Percentiles rank a stretch among this genome's conserved stretches.
Conservation (phyloP, 805 yeast species). For the Ogataea thermomethanolica region DNA sequence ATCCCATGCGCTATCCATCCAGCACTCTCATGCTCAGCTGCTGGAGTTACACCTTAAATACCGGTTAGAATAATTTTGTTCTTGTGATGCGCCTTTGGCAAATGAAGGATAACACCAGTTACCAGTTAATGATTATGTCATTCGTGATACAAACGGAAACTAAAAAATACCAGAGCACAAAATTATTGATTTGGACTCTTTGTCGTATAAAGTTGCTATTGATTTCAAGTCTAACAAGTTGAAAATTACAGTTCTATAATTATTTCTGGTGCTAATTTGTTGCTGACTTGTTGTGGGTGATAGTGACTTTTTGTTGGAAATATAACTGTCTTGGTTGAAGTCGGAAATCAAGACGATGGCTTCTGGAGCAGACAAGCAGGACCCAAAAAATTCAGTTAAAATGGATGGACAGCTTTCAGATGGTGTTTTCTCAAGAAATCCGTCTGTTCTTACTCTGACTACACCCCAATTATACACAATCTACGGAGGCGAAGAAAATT, state of each 20-base stretch:
- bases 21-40: too few species aligned
- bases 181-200: background rate
- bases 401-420: conserved; percentile 1
- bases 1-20: too few species aligned
- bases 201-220: too few species aligned
- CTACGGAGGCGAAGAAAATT: conserved; percentile 24
- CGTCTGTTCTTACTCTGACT: conserved; percentile 24
- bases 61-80: too few species aligned
- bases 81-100: too few species aligned
- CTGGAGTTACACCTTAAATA: too few species aligned
- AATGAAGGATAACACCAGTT: background rate
- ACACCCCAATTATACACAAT: conserved; percentile 28
- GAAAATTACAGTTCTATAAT: too few species aligned
- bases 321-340: too few species aligned
- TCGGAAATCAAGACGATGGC: background rate
- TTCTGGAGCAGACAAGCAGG: background rate
- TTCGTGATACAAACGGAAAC: conserved; percentile 1
- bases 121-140: background rate
- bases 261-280: too few species aligned
- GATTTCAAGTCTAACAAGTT: too few species aligned
- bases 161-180: conserved; percentile 1
- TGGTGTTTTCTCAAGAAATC: conserved; percentile 11
- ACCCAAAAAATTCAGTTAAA: background rate
- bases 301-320: too few species aligned
- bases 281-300: too few species aligned